A percentile compares a stretch with the other conserved stretches of the same genome.
These are phyloP conservation scores for Parachlorella kessleri DNA, from an alignment of 139 green algal species.

Conservation along the genomic window DNA sequence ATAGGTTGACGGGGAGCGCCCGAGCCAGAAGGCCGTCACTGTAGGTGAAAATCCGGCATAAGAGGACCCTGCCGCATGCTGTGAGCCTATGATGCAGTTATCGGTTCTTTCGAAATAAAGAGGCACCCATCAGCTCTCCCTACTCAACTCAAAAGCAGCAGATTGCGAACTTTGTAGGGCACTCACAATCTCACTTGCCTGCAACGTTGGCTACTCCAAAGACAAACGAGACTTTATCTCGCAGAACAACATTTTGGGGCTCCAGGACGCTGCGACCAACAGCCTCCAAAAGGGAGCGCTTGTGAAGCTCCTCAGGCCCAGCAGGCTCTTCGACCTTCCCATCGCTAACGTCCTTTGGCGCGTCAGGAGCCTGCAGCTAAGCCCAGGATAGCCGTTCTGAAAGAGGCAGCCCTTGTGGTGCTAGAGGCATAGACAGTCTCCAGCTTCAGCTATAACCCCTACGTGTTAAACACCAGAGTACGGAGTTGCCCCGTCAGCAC, in stretches of 20 bases:
- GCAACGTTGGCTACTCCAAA: conserved; percentile 19
- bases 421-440: no score
- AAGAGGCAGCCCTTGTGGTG: no score
- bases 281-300: neutral
- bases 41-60: no score
- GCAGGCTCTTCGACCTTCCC: neutral
- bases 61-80: no score
- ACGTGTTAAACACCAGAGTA: no score
- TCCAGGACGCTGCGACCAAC: conserved; percentile 12
- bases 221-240: conserved; percentile 55
- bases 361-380: neutral
- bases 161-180: neutral
- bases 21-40: conserved; percentile 61
- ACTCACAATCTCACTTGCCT: no score
- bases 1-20: conserved; percentile 63
- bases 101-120: no score
- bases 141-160: neutral
- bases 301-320: neutral
- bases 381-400: no score
- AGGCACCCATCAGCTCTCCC: neutral
- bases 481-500: no score
- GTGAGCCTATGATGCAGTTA: no score
- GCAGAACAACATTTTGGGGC: conserved; percentile 31
- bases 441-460: no score
- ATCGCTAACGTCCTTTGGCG: no score